phyloP scores from a whole-genome alignment of 1,139 yeast species.

The Blastobotrys indianensis region DNA sequence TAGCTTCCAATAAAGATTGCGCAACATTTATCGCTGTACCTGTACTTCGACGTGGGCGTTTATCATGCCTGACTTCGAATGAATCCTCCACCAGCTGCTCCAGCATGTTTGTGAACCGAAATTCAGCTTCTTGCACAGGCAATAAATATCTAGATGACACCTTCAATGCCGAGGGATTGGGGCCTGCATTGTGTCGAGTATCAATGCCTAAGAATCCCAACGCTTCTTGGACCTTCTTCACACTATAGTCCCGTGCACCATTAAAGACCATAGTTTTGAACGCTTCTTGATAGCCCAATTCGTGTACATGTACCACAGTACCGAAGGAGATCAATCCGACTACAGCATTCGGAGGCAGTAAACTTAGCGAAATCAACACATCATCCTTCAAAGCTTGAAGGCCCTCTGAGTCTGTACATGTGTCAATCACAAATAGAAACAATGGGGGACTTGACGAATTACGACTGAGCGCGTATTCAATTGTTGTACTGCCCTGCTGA shows the following conservation, averaged over 20 bases:
- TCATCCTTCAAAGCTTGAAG: conserved; percentile 55
- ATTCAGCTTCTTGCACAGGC: conserved; percentile 45
- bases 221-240: conserved; percentile 46
- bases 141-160: conserved; percentile 29
- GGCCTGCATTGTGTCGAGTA: conserved; percentile 26
- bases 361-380: conserved; percentile 46
- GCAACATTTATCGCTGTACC: conserved; percentile 68
- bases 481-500: conserved; percentile 44
- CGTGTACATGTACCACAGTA: conserved; percentile 58
- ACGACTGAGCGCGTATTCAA: conserved; percentile 55
- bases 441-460: conserved; percentile 38
- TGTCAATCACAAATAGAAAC: conserved; percentile 62
- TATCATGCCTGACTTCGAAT: conserved; percentile 44
- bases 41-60: conserved; percentile 53
- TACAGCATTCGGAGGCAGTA: conserved; percentile 50
- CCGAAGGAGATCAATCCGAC: conserved; percentile 55
- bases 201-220: conserved; percentile 49
- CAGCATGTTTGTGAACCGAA: conserved; percentile 47
- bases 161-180: conserved; percentile 14
- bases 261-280: conserved; percentile 44
- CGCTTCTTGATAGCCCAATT: conserved; percentile 37
- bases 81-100: conserved; percentile 50
- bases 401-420: conserved; percentile 47
- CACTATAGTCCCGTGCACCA: conserved; percentile 51
- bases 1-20: conserved; percentile 43